Evolutionary conservation across 305 asterid genomes (phyloP).

Genomic region (Fraxinus albicans): DNA sequence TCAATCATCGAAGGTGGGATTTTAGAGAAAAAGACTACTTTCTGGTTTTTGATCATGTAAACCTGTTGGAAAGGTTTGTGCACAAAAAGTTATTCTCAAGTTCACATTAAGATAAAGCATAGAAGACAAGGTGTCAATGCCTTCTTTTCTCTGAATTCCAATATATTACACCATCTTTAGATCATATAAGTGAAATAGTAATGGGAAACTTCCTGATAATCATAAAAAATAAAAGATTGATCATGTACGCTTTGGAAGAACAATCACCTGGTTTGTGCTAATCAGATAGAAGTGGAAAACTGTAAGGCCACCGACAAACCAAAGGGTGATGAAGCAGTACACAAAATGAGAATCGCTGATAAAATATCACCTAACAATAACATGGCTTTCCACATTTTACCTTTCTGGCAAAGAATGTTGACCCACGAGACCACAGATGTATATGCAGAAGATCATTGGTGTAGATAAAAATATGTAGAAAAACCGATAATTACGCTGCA

Average conservation of each 20-base stretch:
- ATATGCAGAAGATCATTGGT: constrained; percentile 57
- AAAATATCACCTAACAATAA: constrained; percentile 36
- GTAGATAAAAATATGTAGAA: constrained; percentile 69
- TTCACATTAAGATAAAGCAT: neutral
- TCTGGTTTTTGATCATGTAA: constrained; percentile 44
- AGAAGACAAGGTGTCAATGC: neutral
- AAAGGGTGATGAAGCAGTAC: constrained; percentile 62
- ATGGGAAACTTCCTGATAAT: constrained; percentile 37
- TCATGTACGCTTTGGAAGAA: constrained; percentile 1
- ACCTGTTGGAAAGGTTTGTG: neutral
- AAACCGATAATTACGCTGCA: constrained; percentile 74
- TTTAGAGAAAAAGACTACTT: constrained; percentile 63
- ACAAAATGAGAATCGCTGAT: constrained; percentile 47
- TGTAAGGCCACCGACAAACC: constrained; percentile 80
- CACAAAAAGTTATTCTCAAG: neutral
- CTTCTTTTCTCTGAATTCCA: neutral
- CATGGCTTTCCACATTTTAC: constrained; percentile 37
- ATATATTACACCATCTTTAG: neutral
- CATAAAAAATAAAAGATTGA: neutral
- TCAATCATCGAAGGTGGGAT: constrained; percentile 69
- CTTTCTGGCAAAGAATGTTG: constrained; percentile 36
- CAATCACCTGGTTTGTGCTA: constrained; percentile 67
- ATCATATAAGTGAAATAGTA: neutral
- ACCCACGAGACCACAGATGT: constrained; percentile 50
- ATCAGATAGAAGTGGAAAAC: constrained; percentile 67